Evolutionary conservation across 2,329 filamentous ascomycete species (phyloP), one percentile per base, ranked within the genome.

Genomic region (Claviceps arundinis): DNA sequence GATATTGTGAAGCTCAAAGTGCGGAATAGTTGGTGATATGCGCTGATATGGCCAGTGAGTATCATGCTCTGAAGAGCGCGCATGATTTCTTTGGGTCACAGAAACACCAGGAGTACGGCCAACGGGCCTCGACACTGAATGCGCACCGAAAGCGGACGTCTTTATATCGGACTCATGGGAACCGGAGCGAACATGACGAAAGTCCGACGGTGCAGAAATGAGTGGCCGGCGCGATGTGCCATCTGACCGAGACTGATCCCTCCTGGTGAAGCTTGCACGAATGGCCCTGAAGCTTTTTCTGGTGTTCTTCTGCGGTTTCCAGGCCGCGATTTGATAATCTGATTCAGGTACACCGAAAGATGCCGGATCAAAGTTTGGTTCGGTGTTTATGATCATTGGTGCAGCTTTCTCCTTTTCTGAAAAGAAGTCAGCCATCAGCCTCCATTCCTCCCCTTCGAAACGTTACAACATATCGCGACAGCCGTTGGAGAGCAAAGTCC

Each of bases 151-250:
- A 4, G 50, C 30, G n/a, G 45, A 47, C n/a, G 45, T 45, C 2
- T 47, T 55, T 30, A 47, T 26, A 24, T 66, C 62, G 50, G 69
- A 66, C 47, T 70, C 68, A 52, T 68, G 68, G n/a, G 71, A 66
- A 47, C 69, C 70, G 17, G 74, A 75, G 51, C 75, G 67, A 48
- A 83, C 58, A 66, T 83, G 80, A 47, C 74, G 75, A 59, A 84
- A 84, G 62, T 83, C 70, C 47, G 73, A 73, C 3, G 80, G 80
- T 19, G 70, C 70, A 43, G 79, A 81, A 59, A 84, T 83, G 54
- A 70, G 69, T 62, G 75, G 74, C 64, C 75, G 70, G 64, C 73
- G 76, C 60, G 73, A 67, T 44, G 70, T 66, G 50, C 69, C 65
- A 54, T 71, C 68, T 54, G 73, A 69, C 58, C 70, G 67, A 59